These are phyloP conservation scores for Hemisphaericaspora nanyangensis DNA, from an alignment of 805 yeast species.

Conservation along the genomic window DNA sequence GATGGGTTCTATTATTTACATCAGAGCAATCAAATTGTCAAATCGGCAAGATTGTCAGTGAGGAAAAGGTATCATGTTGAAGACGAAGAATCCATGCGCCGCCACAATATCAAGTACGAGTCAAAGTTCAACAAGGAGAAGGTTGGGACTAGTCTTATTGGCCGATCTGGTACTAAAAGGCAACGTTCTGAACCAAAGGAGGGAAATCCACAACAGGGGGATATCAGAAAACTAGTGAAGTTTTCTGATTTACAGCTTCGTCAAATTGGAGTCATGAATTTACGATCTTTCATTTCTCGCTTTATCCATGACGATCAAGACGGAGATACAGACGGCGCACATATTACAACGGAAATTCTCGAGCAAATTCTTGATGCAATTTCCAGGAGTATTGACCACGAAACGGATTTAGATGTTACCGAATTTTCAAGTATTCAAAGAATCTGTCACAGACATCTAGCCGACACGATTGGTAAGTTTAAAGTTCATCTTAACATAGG, in stretches of 20 bases:
- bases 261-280: not conserved
- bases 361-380: constrained; percentile 1
- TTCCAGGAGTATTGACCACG: not conserved
- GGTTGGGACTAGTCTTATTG: not conserved
- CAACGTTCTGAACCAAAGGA: constrained; percentile 8
- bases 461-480: not conserved
- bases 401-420: not conserved
- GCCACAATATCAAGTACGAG: constrained; percentile 16
- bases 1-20: not conserved
- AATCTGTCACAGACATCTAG: constrained; percentile 3
- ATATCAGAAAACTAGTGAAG: constrained; percentile 3
- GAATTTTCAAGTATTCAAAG: constrained; percentile 1
- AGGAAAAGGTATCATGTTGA: constrained; percentile 17
- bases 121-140: constrained; percentile 16
- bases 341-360: constrained; percentile 1
- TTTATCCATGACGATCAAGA: not conserved
- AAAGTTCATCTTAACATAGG: not conserved
- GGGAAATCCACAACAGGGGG: constrained; percentile 1
- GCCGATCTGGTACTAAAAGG: not conserved
- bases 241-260: not conserved
- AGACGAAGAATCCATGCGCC: constrained; percentile 10
- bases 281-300: not conserved
- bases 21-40: not conserved
- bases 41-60: constrained; percentile 17
- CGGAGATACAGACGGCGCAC: not conserved